A percentile compares a stretch with the other conserved stretches of the same genome.
Evolutionary conservation across 352 stramenopile species (phyloP).

Genomic region (Pythium utonaiense): DNA sequence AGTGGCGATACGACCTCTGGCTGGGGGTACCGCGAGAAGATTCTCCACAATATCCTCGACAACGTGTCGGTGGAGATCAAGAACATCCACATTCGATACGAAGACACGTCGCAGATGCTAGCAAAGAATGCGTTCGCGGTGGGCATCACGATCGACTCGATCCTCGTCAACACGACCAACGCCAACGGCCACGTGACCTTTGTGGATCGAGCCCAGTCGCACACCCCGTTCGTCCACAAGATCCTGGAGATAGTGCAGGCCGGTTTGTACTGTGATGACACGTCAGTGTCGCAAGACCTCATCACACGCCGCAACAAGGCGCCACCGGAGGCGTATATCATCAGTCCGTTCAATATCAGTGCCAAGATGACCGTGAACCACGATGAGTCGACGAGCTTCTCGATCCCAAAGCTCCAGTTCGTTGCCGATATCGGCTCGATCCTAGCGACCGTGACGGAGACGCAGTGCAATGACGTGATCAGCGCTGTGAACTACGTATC

Average conservation of each 20-base stretch:
- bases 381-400: constrained; percentile 56
- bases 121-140: constrained; percentile 58
- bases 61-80: constrained; percentile 81
- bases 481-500: constrained; percentile 77
- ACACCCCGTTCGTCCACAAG: constrained; percentile 82
- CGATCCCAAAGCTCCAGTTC: constrained; percentile 71
- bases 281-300: constrained; percentile 26
- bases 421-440: constrained; percentile 68
- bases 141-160: constrained; percentile 73
- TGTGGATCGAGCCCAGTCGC: constrained; percentile 68
- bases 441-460: constrained; percentile 51
- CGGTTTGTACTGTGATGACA: constrained; percentile 68
- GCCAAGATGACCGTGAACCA: constrained; percentile 82
- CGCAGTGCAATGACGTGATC: constrained; percentile 78
- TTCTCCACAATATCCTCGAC: constrained; percentile 79
- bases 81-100: constrained; percentile 82
- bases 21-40: constrained; percentile 79
- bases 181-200: constrained; percentile 78
- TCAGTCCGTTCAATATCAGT: constrained; percentile 70
- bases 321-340: constrained; percentile 44
- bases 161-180: constrained; percentile 70
- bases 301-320: constrained; percentile 26
- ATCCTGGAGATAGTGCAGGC: constrained; percentile 52
- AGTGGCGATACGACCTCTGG: constrained; percentile 45
- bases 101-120: constrained; percentile 66